phyloP scores from a whole-genome alignment of 345 rosid genomes.

The Aethionema arabicum region DNA sequence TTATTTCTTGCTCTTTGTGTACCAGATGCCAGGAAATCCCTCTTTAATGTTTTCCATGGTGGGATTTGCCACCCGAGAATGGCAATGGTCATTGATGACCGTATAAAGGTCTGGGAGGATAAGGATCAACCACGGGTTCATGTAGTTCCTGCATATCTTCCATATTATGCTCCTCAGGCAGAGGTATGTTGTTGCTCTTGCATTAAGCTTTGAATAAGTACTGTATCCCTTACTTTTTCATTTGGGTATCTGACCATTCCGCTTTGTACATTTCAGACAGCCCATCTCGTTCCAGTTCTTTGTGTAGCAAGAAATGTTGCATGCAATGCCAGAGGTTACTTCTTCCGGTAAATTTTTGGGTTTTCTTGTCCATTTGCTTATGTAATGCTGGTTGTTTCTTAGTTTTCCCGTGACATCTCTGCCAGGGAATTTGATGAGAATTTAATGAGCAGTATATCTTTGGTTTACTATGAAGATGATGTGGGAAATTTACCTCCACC shows the following conservation, averaged over 20 bases:
- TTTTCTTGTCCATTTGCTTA: slow-evolving; percentile 14
- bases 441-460: slow-evolving; percentile 68
- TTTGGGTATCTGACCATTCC: slow-evolving; percentile 25
- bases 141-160: slow-evolving; percentile 87
- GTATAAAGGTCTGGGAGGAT: slow-evolving; percentile 96
- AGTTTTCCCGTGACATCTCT: slow-evolving; percentile 16
- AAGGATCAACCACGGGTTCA: slow-evolving; percentile 98
- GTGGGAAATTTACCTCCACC: slow-evolving; percentile 68
- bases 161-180: slow-evolving; percentile 97
- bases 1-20: slow-evolving; percentile 24
- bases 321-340: slow-evolving; percentile 94
- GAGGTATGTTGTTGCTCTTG: slow-evolving; percentile 55
- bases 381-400: slow-evolving; percentile 27
- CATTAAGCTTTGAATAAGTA: slow-evolving; percentile 7
- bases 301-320: slow-evolving; percentile 99
- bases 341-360: slow-evolving; percentile 75
- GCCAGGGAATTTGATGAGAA: slow-evolving; percentile 95
- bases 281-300: slow-evolving; percentile 78
- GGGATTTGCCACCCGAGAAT: slow-evolving; percentile 93
- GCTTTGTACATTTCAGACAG: slow-evolving; percentile 50
- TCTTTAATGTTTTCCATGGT: slow-evolving; percentile 80
- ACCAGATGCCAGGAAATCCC: slow-evolving; percentile 79
- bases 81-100: slow-evolving; percentile 99
- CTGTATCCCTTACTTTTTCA: slow-evolving; percentile 13
- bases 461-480: slow-evolving; percentile 84